These are phyloP conservation scores for Penicillium cinerascens DNA, from an alignment of 495 filamentous ascomycete species.

Conservation along the genomic window DNA sequence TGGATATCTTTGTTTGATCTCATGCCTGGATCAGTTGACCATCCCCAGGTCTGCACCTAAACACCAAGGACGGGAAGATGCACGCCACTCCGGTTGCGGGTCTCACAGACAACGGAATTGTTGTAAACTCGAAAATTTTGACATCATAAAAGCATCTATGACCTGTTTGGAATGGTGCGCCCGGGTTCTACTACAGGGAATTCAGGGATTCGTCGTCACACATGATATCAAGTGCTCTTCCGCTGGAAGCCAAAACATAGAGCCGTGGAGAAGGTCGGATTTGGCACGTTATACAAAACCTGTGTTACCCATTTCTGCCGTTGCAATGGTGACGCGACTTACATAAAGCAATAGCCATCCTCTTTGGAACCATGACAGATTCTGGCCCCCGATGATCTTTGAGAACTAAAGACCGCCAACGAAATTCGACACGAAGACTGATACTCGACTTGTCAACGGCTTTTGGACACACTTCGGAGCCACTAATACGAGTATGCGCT, in stretches of 20 bases:
- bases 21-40: background rate
- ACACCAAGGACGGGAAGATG: background rate
- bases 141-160: background rate
- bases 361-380: background rate
- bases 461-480: background rate
- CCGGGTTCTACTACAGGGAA: background rate
- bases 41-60: background rate
- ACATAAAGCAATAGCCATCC: background rate
- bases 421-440: background rate
- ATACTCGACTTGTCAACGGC: background rate
- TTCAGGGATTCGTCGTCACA: background rate
- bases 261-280: background rate
- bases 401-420: background rate
- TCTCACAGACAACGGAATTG: constrained; percentile 16
- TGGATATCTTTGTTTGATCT: background rate
- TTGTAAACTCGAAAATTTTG: constrained; percentile 1
- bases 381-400: background rate
- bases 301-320: background rate
- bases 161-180: background rate
- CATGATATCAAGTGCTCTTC: background rate
- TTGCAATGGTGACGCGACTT: background rate
- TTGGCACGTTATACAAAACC: background rate
- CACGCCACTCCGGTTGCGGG: background rate
- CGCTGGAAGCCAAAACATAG: background rate
- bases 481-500: constrained; percentile 9